These are phyloP conservation scores for Hapsidospora chrysogenum DNA, from an alignment of 495 filamentous ascomycete species.

Conservation along the genomic window DNA sequence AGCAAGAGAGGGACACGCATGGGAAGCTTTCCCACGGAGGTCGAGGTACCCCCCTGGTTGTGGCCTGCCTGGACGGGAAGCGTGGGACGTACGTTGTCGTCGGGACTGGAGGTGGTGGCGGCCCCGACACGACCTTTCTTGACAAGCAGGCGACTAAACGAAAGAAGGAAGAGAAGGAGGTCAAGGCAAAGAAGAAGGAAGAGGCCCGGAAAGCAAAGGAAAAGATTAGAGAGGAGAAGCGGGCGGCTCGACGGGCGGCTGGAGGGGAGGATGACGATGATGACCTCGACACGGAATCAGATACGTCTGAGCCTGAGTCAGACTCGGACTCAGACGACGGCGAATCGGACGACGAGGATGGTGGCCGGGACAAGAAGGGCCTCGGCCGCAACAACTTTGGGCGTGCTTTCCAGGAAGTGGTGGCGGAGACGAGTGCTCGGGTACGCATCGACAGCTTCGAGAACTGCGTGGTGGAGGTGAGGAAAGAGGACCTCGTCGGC, in stretches of 20 bases:
- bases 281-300: slow-evolving; percentile 40
- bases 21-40: slow-evolving; percentile 52
- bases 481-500: slow-evolving; percentile 81
- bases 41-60: slow-evolving; percentile 68
- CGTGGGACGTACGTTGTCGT: slow-evolving; percentile 84
- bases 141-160: slow-evolving; percentile 48
- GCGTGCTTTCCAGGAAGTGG: slow-evolving; percentile 89
- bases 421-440: slow-evolving; percentile 74
- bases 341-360: slow-evolving; percentile 44
- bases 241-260: slow-evolving; percentile 20
- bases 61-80: slow-evolving; percentile 76
- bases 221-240: slow-evolving; percentile 45
- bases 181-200: slow-evolving; percentile 42
- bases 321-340: slow-evolving; percentile 36
- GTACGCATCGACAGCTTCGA: slow-evolving; percentile 95
- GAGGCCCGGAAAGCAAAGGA: slow-evolving; percentile 39
- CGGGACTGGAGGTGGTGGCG: slow-evolving; percentile 67
- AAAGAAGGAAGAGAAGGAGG: slow-evolving; percentile 39
- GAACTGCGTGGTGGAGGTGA: slow-evolving; percentile 89
- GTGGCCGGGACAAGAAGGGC: slow-evolving; percentile 35
- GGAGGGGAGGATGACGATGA: slow-evolving; percentile 30
- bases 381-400: slow-evolving; percentile 78
- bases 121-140: slow-evolving; percentile 37
- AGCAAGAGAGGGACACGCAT: slow-evolving; percentile 62
- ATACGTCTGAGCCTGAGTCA: slow-evolving; percentile 29